phyloP scores from a whole-genome alignment of 1,139 yeast genomes.

The Chernovozyma aurita region DNA sequence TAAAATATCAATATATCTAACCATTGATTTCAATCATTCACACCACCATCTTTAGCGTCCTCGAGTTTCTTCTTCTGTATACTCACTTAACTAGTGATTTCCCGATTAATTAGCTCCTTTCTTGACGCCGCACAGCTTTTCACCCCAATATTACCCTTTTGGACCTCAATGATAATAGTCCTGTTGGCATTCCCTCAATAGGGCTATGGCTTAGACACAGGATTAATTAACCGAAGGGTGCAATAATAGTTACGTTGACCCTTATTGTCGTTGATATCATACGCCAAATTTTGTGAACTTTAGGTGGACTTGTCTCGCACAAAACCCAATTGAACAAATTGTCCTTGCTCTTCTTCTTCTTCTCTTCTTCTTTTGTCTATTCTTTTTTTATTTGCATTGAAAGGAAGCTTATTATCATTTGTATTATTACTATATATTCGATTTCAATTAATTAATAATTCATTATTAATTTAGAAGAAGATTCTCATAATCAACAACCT shows the following conservation, averaged over 20 bases:
- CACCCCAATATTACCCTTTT: neutral
- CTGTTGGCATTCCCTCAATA: neutral
- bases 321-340: neutral
- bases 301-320: no score
- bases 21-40: no score
- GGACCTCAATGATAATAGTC: neutral
- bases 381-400: neutral
- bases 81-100: no score
- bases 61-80: no score
- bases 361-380: neutral
- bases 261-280: neutral
- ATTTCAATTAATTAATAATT: no score
- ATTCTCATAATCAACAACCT: no score
- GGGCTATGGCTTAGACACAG: neutral
- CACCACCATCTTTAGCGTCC: no score
- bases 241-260: neutral
- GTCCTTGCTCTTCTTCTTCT: constrained; percentile 1
- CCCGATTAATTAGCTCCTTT: no score
- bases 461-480: no score
- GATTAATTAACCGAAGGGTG: neutral
- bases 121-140: neutral
- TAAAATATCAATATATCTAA: no score
- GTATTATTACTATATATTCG: no score
- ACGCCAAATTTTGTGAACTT: neutral
- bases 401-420: no score